A percentile compares a stretch with the other conserved stretches of the same genome.
phyloP scores from a whole-genome alignment of 2,329 filamentous ascomycete species.

The Knoxdaviesia capensis region DNA sequence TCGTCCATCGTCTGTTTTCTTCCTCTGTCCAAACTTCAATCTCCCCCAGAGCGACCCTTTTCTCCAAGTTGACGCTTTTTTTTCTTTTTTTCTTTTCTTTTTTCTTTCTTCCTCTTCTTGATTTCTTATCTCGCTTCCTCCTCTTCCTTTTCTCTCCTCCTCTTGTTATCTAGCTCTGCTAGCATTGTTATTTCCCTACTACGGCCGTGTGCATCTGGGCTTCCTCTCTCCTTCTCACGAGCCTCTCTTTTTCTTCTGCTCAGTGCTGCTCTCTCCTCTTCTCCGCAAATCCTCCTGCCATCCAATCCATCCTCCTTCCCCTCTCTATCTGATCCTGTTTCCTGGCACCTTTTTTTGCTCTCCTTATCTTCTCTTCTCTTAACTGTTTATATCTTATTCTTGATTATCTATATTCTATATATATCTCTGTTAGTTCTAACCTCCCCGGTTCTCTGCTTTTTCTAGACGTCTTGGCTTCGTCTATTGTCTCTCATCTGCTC shows the following conservation, averaged over 20 bases:
- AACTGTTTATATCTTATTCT: background rate
- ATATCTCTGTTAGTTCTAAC: background rate
- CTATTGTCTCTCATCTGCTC: background rate
- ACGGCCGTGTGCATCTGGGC: background rate
- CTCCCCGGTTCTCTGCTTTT: background rate
- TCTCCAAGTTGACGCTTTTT: background rate
- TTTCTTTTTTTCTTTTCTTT: background rate
- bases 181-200: background rate
- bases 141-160: background rate
- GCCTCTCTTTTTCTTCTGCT: background rate
- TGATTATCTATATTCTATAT: background rate
- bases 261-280: background rate
- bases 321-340: background rate
- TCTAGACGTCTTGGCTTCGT: background rate
- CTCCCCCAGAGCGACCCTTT: no score
- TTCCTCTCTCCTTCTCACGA: background rate
- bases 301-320: no score
- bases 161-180: background rate
- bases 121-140: background rate
- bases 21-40: background rate
- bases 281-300: background rate
- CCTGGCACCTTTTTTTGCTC: background rate
- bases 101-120: background rate
- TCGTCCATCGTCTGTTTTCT: constrained; percentile 1
- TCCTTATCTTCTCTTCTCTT: background rate